A percentile compares a stretch with the other conserved stretches of the same genome.
Evolutionary conservation across 495 filamentous ascomycete genomes (phyloP).

Genomic region (Barbatosphaeria neglecta): DNA sequence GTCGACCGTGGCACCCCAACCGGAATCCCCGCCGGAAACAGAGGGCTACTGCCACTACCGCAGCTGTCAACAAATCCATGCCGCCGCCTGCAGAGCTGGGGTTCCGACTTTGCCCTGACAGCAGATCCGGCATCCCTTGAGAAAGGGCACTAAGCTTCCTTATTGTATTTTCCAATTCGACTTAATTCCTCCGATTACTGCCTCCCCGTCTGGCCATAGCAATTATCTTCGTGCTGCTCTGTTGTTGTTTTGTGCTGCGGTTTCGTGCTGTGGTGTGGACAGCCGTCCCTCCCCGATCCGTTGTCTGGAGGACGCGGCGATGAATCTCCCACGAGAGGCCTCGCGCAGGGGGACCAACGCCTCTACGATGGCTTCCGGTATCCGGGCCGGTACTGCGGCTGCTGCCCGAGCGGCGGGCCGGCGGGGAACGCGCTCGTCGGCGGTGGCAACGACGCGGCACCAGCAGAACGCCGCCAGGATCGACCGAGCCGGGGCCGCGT

Average conservation of each 20-base stretch:
- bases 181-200: too few species aligned
- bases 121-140: too few species aligned
- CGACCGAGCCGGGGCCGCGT: slow-evolving; percentile 36
- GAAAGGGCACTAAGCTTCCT: too few species aligned
- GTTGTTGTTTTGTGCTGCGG: too few species aligned
- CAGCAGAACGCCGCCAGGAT: slow-evolving; percentile 14
- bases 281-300: slow-evolving; percentile 2
- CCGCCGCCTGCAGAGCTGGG: too few species aligned
- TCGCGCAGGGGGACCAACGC: slow-evolving; percentile 17
- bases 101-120: too few species aligned
- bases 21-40: not conserved
- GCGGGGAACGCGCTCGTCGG: not conserved
- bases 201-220: too few species aligned
- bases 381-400: slow-evolving; percentile 5
- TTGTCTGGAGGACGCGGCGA: slow-evolving; percentile 3
- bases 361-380: slow-evolving; percentile 7
- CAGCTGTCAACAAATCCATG: too few species aligned
- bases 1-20: too few species aligned
- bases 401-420: not conserved
- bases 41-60: not conserved
- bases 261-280: too few species aligned
- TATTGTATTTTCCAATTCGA: too few species aligned
- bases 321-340: slow-evolving; percentile 11
- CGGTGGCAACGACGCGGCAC: not conserved
- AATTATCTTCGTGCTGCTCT: too few species aligned